phyloP scores from a whole-genome alignment of 331 rosid species.

The Saraca asoca region DNA sequence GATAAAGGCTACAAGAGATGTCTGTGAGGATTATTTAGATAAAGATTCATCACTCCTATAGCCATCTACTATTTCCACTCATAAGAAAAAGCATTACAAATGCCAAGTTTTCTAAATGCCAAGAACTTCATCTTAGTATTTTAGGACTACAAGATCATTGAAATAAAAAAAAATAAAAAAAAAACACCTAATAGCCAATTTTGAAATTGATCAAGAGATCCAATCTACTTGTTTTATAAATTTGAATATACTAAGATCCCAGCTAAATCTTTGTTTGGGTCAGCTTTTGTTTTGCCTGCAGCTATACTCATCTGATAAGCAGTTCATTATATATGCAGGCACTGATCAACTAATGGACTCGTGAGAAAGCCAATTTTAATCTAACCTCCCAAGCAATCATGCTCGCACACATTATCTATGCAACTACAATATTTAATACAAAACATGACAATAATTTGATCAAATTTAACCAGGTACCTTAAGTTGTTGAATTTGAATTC shows the following conservation, averaged over 20 bases:
- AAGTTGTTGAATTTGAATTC: conserved; percentile 91
- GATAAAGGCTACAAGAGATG: too few relatives aligned
- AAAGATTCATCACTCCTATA: conserved; percentile 1
- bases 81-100: neutral
- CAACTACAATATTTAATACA: conserved; percentile 20
- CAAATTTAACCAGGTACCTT: conserved; percentile 61
- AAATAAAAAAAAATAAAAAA: too few relatives aligned
- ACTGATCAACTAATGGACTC: neutral
- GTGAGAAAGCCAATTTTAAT: neutral
- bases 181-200: too few relatives aligned
- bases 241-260: too few relatives aligned
- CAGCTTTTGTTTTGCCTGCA: too few relatives aligned
- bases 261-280: too few relatives aligned
- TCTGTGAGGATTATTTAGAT: neutral
- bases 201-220: too few relatives aligned
- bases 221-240: too few relatives aligned
- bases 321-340: conserved; percentile 3
- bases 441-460: conserved; percentile 8
- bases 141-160: too few relatives aligned
- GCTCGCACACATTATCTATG: neutral
- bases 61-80: too few relatives aligned
- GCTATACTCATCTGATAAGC: neutral
- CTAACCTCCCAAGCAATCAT: neutral
- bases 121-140: too few relatives aligned
- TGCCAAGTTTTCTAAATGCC: too few relatives aligned